phyloP scores from a whole-genome alignment of 768 basidiomycete species.

The Paxillus rubicundulus region DNA sequence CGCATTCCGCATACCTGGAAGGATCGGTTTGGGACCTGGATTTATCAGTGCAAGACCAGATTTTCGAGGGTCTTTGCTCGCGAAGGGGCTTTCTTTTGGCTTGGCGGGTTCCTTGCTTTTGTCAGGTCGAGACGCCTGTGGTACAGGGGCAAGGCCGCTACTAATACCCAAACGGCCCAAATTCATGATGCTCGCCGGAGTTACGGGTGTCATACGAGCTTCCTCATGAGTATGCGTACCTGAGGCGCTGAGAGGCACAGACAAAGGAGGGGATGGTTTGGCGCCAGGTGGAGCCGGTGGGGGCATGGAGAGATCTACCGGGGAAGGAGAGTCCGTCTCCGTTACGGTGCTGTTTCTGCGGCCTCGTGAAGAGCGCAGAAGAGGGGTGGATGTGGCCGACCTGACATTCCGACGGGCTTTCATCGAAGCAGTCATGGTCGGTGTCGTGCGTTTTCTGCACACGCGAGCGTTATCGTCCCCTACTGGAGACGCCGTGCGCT shows the following conservation, averaged over 20 bases:
- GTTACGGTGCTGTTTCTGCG: conserved; percentile 42
- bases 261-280: conserved; percentile 14
- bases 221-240: conserved; percentile 13
- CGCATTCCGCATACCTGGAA: conserved; percentile 52
- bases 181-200: conserved; percentile 92
- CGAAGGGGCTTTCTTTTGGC: conserved; percentile 22
- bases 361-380: conserved; percentile 46
- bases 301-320: conserved; percentile 87
- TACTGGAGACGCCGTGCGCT: conserved; percentile 57
- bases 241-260: conserved; percentile 1
- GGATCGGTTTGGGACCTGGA: conserved; percentile 65
- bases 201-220: conserved; percentile 66
- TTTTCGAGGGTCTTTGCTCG: conserved; percentile 28
- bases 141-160: conserved; percentile 38
- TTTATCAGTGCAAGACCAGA: conserved; percentile 38
- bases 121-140: conserved; percentile 16
- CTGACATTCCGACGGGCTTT: conserved; percentile 32
- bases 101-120: conserved; percentile 32
- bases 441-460: conserved; percentile 54
- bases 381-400: conserved; percentile 60
- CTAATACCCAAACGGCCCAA: conserved; percentile 61
- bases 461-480: conserved; percentile 48
- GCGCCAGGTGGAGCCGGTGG: conserved; percentile 63
- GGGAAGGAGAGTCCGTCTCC: conserved; percentile 70
- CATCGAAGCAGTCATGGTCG: conserved; percentile 27